Evolutionary conservation across 2,329 filamentous ascomycete genomes (phyloP), one percentile per base, ranked within the genome.

Genomic region (Botrytis medusae): DNA sequence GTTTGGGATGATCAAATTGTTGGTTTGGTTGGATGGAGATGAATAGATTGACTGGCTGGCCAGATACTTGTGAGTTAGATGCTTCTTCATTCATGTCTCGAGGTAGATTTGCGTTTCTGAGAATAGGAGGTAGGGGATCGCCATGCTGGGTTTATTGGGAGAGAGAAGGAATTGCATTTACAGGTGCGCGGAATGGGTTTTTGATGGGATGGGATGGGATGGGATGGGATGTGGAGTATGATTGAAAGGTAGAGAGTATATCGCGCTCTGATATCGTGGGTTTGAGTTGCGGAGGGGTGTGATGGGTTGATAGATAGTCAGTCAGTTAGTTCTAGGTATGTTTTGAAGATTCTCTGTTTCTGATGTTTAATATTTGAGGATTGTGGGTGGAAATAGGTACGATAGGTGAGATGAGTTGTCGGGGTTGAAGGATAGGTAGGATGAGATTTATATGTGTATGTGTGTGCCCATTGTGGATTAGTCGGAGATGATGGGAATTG

Each of bases 41-140:
- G 4, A 4, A 25, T 51, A 12, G 12, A 22, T 9, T 25, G 10
- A 22, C 4, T 25, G 22, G 22, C 0, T 51, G 3, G 1, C 0
- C 14, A 5, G 46, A 4, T 48, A 25, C 4, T 25, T 4, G 46
- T 0, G 46, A 51, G 22, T 4, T 10, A 5, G 46, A n/a, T n/a
- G 1, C 10, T 48, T 48, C 46, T 48, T 22, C 8, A 4, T 37
- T 37, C 5, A 37, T 22, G 20, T 25, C 9, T 25, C 4, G 4
- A 4, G 8, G 46, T 48, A 9, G 8, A 48, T 48, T 1, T 25
- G 22, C 9, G 9, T 12, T 51, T n/a, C 22, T 51, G 7, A 22
- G 46, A 4, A 51, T 6, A n/a, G 10, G 46, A 4, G 10, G 4
- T 37, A 37, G 37, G 37, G 37, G 37, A 37, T 37, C 37, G 8